Base-by-base conservation (phyloP, 2,329 filamentous ascomycete species). In the Sporothrix euskadiensis region DNA sequence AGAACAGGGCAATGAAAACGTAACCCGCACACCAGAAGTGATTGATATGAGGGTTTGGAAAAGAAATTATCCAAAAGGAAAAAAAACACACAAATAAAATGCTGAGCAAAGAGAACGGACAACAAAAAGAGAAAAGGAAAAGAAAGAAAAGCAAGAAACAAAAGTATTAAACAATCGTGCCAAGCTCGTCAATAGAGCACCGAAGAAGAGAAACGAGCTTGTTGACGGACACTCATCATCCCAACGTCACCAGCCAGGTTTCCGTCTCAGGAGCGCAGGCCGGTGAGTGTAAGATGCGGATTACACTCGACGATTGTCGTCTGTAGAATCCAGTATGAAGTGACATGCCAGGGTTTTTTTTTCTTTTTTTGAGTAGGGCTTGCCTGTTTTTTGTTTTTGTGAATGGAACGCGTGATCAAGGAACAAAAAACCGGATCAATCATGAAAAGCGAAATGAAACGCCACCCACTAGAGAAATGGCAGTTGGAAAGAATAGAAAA, bases 1-100 rank as follows among this genome's bases (percentile, higher is more conserved):
- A 16, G 26, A 19, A 44, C 1, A 19, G n/a, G 47, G 47, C 3
- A 56, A 56, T 39, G 19, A 56, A 39, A 69, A 69, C 66, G 66
- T 69, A 69, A 56, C 66, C 66, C 49, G 52, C 47, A 54, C 49
- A 56, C 22, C 66, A 30, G 14, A 54, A 54, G n/a, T 56, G 30
- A 41, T 19, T 3, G 41, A 68, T 26, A 26, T 69, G 66, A 26
- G 32, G 44, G 41, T 35, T 14, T 52, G 65, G 65, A 68, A 8
- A 68, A 8, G 26, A n/a, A 49, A 44, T 35, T 0, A 6, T 19
- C 16, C 47, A 61, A 19, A 35, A 26, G 56, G 56, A 16, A 69
- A 6, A 35, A 49, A 5, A 49, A 65, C 2, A 44, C 47, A 39
- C 19, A 39, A 41, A 41, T 4, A 41, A 26, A 22, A 16, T 4